phyloP scores from a whole-genome alignment of 2,329 filamentous ascomycete genomes.

The Fusarium sp. region DNA sequence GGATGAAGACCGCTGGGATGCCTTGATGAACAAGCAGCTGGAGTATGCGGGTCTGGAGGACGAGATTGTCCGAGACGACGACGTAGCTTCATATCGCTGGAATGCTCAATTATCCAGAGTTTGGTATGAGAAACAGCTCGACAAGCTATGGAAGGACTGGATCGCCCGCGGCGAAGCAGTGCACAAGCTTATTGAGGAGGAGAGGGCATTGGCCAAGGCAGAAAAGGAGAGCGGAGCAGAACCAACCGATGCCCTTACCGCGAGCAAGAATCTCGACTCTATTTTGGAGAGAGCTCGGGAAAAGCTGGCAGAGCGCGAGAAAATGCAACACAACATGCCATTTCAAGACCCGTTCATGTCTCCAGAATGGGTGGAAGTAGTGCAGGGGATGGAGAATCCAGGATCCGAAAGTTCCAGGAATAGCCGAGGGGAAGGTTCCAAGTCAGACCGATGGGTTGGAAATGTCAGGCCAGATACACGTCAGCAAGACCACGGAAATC shows the following conservation, averaged over 20 bases:
- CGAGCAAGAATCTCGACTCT: constrained; percentile 18
- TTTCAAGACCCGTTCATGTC: constrained; percentile 30
- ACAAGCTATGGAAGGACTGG: constrained; percentile 52
- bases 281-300: constrained; percentile 26
- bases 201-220: constrained; percentile 48
- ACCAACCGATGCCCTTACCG: constrained; percentile 8
- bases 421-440: too few relatives aligned
- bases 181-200: constrained; percentile 54
- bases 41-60: constrained; percentile 23
- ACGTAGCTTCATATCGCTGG: constrained; percentile 47
- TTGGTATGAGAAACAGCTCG: constrained; percentile 50
- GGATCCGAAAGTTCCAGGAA: too few relatives aligned
- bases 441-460: too few relatives aligned
- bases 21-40: constrained; percentile 48
- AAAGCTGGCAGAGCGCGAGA: constrained; percentile 8
- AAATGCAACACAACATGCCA: background rate
- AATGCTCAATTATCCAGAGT: constrained; percentile 47
- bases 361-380: constrained; percentile 8
- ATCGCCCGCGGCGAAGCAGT: constrained; percentile 56
- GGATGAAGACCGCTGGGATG: constrained; percentile 64
- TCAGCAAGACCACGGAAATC: too few relatives aligned
- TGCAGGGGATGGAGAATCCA: background rate
- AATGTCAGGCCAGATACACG: too few relatives aligned
- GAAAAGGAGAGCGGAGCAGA: constrained; percentile 27
- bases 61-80: constrained; percentile 9